Evolutionary conservation across 2,329 filamentous ascomycete genomes (phyloP).

Genomic region (Nothophoma quercina): DNA sequence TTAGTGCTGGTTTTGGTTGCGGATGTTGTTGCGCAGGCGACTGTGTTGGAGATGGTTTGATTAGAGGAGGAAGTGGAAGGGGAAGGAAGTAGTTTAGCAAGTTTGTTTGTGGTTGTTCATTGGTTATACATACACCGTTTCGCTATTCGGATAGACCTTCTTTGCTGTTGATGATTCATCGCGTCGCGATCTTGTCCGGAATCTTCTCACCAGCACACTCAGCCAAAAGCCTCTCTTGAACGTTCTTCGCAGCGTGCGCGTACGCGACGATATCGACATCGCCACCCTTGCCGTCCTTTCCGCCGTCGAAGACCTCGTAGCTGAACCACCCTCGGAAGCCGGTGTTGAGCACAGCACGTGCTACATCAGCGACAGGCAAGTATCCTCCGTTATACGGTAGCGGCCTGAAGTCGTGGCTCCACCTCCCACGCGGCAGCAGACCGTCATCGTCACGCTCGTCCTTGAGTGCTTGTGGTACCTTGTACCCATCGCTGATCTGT

Average conservation of each 20-base stretch:
- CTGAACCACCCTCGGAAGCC: constrained; percentile 73
- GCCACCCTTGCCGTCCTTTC: constrained; percentile 61
- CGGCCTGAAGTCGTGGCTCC: constrained; percentile 76
- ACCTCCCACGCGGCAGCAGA: constrained; percentile 67
- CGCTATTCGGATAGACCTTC: neutral
- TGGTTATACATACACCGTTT: constrained; percentile 1
- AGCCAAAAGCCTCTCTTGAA: constrained; percentile 51
- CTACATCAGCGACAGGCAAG: constrained; percentile 70
- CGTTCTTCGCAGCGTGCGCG: constrained; percentile 61
- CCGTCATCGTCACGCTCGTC: constrained; percentile 60
- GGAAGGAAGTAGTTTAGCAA: neutral
- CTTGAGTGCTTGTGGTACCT: constrained; percentile 63
- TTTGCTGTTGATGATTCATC: constrained; percentile 6
- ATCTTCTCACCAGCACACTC: constrained; percentile 38
- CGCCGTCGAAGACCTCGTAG: constrained; percentile 74
- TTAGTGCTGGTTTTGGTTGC: constrained; percentile 10
- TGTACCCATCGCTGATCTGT: constrained; percentile 79
- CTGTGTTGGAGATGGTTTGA: neutral
- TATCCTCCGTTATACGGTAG: constrained; percentile 75
- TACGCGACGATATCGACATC: constrained; percentile 60
- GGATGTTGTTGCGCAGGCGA: neutral
- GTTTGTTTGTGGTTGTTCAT: neutral
- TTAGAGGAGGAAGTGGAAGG: neutral
- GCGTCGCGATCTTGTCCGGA: constrained; percentile 19
- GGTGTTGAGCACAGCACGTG: constrained; percentile 70